Evolutionary conservation across 1,139 yeast species (phyloP).

Genomic region (Hanseniaspora uvarum): DNA sequence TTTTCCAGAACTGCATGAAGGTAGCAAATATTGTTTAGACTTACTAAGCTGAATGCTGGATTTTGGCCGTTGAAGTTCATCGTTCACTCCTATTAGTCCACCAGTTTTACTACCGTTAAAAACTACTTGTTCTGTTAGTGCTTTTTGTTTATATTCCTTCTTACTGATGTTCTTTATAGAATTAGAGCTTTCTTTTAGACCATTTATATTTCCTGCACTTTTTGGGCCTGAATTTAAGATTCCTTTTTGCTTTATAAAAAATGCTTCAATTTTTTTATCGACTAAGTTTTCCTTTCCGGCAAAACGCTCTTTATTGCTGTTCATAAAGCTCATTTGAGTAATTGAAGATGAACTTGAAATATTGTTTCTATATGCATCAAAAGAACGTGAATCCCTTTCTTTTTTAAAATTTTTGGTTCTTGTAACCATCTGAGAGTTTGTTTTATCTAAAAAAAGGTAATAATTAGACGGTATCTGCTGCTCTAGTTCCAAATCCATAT

Average conservation of each 20-base stretch:
- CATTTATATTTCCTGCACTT: not conserved
- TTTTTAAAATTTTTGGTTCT: not conserved
- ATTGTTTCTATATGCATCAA: slow-evolving; percentile 7
- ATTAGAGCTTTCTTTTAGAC: not conserved
- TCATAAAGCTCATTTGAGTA: not conserved
- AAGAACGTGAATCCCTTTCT: not conserved
- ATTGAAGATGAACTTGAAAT: slow-evolving; percentile 1
- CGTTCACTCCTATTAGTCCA: not conserved
- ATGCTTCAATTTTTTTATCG: not conserved
- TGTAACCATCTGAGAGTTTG: not conserved
- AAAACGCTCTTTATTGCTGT: not conserved
- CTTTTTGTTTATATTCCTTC: not conserved
- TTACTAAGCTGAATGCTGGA: not conserved
- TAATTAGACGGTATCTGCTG: not conserved
- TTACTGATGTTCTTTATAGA: not conserved
- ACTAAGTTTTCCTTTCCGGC: not conserved
- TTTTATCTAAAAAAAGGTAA: not conserved
- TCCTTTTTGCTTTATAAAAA: not conserved
- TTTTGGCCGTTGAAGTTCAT: not conserved
- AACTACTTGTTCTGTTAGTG: not conserved
- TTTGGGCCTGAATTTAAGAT: not conserved
- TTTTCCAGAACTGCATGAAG: not conserved
- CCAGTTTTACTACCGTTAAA: not conserved
- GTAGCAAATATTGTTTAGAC: not conserved
- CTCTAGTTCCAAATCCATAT: slow-evolving; percentile 1